Percentiles rank a stretch among this genome's conserved stretches.
phyloP scores from a whole-genome alignment of 495 filamentous ascomycete species.

The Niebla homalea region DNA sequence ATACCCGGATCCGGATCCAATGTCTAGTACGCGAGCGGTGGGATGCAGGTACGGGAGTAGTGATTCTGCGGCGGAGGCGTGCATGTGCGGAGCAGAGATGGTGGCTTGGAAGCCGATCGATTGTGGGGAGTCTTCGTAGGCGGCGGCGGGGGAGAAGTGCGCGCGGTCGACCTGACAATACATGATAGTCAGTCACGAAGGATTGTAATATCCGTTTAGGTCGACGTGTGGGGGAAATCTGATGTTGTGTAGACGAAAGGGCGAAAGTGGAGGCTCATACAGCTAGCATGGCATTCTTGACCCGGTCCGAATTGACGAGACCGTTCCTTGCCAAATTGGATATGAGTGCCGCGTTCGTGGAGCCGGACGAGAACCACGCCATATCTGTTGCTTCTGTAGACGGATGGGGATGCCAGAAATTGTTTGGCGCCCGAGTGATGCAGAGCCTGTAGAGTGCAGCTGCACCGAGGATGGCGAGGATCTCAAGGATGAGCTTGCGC shows the following conservation, averaged over 20 bases:
- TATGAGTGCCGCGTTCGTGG: slow-evolving; percentile 62
- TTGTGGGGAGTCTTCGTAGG: slow-evolving; percentile 88
- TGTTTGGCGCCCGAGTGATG: neutral
- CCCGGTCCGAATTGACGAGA: slow-evolving; percentile 55
- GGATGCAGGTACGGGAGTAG: slow-evolving; percentile 47
- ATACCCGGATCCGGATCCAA: slow-evolving; percentile 85
- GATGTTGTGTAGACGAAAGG: neutral
- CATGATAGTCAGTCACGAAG: neutral
- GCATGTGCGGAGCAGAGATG: slow-evolving; percentile 96
- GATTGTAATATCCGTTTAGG: neutral
- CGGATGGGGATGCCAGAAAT: neutral
- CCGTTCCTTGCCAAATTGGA: slow-evolving; percentile 60
- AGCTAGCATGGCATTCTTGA: slow-evolving; percentile 66
- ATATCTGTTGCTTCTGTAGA: slow-evolving; percentile 34
- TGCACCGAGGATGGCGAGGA: neutral
- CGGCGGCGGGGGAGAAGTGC: slow-evolving; percentile 53
- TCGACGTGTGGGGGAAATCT: slow-evolving; percentile 6
- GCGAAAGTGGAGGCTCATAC: slow-evolving; percentile 29
- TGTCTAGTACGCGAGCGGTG: slow-evolving; percentile 57
- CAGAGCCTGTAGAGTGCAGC: neutral
- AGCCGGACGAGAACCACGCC: slow-evolving; percentile 83
- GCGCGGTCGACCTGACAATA: slow-evolving; percentile 66
- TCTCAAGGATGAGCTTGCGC: neutral
- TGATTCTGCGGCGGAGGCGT: slow-evolving; percentile 62
- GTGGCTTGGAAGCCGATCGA: slow-evolving; percentile 77